Evolutionary conservation across 495 filamentous ascomycete genomes (phyloP).

Genomic region (Trichocladium uniseriatum): DNA sequence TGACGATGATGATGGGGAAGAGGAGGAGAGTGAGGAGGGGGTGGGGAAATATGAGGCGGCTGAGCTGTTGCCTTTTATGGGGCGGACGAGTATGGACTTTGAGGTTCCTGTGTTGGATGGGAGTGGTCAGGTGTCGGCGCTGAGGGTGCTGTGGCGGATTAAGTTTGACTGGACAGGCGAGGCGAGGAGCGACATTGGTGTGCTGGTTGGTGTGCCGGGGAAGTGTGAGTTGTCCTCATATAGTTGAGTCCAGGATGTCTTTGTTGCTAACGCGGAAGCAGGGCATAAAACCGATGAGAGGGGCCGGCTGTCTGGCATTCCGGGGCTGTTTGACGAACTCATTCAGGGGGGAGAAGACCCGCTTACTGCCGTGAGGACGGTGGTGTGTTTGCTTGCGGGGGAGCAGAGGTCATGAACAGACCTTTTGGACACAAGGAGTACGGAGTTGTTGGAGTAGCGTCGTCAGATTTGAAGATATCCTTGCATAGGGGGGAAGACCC

Average conservation of each 20-base stretch:
- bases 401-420: slow-evolving; percentile 20
- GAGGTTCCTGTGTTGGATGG: slow-evolving; percentile 21
- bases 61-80: slow-evolving; percentile 34
- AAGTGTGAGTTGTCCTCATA: slow-evolving; percentile 44
- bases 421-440: too few species aligned
- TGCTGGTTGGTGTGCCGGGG: slow-evolving; percentile 37
- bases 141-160: slow-evolving; percentile 47
- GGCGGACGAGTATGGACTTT: slow-evolving; percentile 34
- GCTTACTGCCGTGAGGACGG: slow-evolving; percentile 41
- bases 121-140: slow-evolving; percentile 15
- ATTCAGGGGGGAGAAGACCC: slow-evolving; percentile 41
- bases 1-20: slow-evolving; percentile 1
- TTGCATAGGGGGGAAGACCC: too few species aligned
- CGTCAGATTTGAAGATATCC: background rate
- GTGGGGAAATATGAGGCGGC: slow-evolving; percentile 5
- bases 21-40: slow-evolving; percentile 6
- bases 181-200: slow-evolving; percentile 42
- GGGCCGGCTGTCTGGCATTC: slow-evolving; percentile 39
- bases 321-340: slow-evolving; percentile 43
- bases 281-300: slow-evolving; percentile 45
- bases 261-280: slow-evolving; percentile 24
- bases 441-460: background rate
- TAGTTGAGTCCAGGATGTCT: too few species aligned
- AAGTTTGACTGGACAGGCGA: slow-evolving; percentile 57
- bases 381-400: slow-evolving; percentile 44